Base-by-base conservation (phyloP, 352 stramenopile genomes). In the Albugo candida region DNA sequence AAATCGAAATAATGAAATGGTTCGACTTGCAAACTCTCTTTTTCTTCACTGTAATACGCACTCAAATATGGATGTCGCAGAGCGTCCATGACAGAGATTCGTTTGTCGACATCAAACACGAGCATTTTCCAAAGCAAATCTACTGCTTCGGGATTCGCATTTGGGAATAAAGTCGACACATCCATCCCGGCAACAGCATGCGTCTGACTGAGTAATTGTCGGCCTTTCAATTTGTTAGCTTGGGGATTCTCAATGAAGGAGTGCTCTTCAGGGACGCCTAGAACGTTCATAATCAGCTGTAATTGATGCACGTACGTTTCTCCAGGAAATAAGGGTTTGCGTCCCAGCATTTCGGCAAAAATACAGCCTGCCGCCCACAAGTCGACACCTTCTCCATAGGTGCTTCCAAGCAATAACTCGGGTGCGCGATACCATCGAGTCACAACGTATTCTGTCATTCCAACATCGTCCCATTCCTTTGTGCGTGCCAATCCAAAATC, bases 31-130 rank as follows among this genome's bases (percentile, higher is more conserved):
- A 56, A 58, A 40, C 62, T 74, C 41, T 87, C 73, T 8, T 63
- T 66, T 52, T 83, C 72, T 41, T 80, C 73, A 18, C 86, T 74
- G 54, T 86, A 92, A 55, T 87, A 92, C 41, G 70, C 72, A 0
- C 81, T 67, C 41, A 99, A 76, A 64, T 98, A 99, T 16, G 94
- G 89, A 65, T 98, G 94, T 16, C 77, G 73, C 34, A 99, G 62
- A 42, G 95, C 93, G 51, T 97, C 78, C 47, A 96, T 70, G 13
- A 98, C 94, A 17, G 83, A 95, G 45, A 97, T 96, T 40, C 95
- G 83, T 62, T 95, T 89, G 39, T 85, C 77, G 35, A 97, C 94
- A 63, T 98, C 92, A 53, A 92, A 92, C 18, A 88, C 67, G 18
- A 92, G 59, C 67, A 92, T 84, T 53, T 92, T 88, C 75, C 78